Conservation (phyloP, 495 filamentous ascomycete species). For the Astrothelium macrocarpum region DNA sequence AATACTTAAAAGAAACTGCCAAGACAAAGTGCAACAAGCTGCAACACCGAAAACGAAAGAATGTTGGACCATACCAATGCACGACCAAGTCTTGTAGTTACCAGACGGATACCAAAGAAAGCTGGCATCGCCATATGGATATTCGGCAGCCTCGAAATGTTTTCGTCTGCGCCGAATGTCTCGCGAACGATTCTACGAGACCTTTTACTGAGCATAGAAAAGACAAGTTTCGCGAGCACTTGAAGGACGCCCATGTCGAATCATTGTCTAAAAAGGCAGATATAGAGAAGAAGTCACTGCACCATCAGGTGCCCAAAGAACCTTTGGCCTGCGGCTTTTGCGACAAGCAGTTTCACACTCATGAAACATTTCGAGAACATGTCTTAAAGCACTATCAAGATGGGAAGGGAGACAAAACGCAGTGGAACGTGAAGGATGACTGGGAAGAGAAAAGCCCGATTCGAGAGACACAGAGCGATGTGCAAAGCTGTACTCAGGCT, state of each 20-base stretch:
- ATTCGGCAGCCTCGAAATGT: neutral
- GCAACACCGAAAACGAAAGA: neutral
- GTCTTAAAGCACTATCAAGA: neutral
- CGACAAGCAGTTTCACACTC: neutral
- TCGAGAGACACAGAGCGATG: no score
- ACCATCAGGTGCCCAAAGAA: neutral
- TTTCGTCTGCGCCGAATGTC: neutral
- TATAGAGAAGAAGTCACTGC: neutral
- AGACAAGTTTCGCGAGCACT: neutral
- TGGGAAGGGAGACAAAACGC: neutral
- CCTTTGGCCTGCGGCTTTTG: neutral
- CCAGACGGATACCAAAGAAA: neutral
- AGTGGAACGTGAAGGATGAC: neutral
- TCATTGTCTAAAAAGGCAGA: neutral
- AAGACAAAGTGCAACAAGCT: neutral
- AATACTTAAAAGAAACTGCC: neutral
- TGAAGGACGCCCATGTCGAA: neutral
- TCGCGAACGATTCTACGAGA: neutral
- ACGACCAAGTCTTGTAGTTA: neutral
- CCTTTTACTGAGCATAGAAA: neutral
- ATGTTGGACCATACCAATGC: neutral
- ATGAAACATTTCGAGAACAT: neutral
- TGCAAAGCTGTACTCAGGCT: no score
- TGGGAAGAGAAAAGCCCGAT: neutral
- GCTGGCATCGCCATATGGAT: conserved; percentile 3